Base-by-base conservation (phyloP, 768 basidiomycete genomes). In the Calocybe gangraenosa region DNA sequence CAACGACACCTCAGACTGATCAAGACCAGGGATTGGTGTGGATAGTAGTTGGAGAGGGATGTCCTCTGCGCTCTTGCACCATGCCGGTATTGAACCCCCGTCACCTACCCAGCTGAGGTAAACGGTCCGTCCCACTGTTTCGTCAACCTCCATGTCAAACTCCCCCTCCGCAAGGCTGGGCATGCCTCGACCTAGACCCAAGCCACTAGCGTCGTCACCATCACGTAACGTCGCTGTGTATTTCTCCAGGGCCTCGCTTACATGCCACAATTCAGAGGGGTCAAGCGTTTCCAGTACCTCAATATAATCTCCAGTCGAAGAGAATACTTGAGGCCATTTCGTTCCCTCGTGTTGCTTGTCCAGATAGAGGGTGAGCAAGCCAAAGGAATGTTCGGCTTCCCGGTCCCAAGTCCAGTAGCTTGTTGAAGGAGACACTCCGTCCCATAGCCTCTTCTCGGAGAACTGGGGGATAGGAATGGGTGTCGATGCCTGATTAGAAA, bases 351-450 rank as follows among this genome's bases (percentile, higher is more conserved):
- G 76, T 50, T 75, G 74, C 65, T 98, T 98, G 62, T 92, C 87
- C 44, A 98, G 70, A 58, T 96, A 87, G 15, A 97, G 64, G 0
- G 87, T 82, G 53, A 98, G 74, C 23, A 89, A 50, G 1, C 87
- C 87, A 54, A 77, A 82, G 10, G 77, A 58, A 46, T 74, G 74
- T 40, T 82, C 81, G 3, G 81, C 88, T 50, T 84, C 81, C 14
- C 81, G 75, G 55, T 96, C 92, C 79, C 86, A 95, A 3, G 91
- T 94, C 93, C 92, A 99, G 56, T 89, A 81, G 57, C 89, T 88
- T n/a, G 84, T 75, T 2, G 82, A 76, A 1, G 87, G 67, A 42
- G 80, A 78, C 51, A 99, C 85, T 8, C 68, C 66, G 51, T 81
- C 92, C 95, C 94, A 99, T 2, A 92, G 70, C 19, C 69, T 65